These are phyloP conservation scores for Cyclanthera cordifolia DNA, from an alignment of 306 rosid species.

Conservation along the genomic window DNA sequence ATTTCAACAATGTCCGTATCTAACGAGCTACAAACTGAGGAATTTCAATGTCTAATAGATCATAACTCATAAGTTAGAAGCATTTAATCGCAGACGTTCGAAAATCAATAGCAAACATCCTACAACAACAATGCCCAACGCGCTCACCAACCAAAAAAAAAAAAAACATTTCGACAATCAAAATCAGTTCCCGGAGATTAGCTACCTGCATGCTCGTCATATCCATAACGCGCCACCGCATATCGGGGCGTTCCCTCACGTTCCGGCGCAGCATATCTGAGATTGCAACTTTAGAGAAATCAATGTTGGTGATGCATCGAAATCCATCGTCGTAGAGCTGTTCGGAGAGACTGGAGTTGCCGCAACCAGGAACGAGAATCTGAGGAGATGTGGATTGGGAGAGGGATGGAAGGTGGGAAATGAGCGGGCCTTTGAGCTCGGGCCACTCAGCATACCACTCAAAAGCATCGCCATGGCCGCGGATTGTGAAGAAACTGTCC, in stretches of 20 bases:
- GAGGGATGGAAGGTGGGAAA: constrained; percentile 34
- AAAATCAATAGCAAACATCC: background rate
- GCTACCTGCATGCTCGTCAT: constrained; percentile 75
- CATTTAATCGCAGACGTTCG: background rate
- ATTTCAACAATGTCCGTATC: background rate
- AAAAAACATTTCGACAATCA: background rate
- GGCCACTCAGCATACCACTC: constrained; percentile 95
- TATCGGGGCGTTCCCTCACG: constrained; percentile 59
- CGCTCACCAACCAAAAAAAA: background rate
- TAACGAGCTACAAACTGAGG: background rate
- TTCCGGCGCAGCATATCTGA: constrained; percentile 88
- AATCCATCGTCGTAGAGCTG: constrained; percentile 75
- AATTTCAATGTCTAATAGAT: background rate
- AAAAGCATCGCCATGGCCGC: constrained; percentile 49
- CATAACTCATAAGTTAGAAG: background rate
- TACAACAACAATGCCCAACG: background rate
- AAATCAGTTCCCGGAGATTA: background rate
- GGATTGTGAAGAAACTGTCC: constrained; percentile 88
- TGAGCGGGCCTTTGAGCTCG: constrained; percentile 42
- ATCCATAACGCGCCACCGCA: constrained; percentile 99
- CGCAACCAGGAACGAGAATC: constrained; percentile 77
- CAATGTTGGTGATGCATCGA: constrained; percentile 50
- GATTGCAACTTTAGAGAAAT: constrained; percentile 82
- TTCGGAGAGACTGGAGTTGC: constrained; percentile 81
- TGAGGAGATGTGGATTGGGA: constrained; percentile 11